Base-by-base conservation (phyloP, 176 grass and related monocot species). In the Bolboschoenus planiculmis region DNA sequence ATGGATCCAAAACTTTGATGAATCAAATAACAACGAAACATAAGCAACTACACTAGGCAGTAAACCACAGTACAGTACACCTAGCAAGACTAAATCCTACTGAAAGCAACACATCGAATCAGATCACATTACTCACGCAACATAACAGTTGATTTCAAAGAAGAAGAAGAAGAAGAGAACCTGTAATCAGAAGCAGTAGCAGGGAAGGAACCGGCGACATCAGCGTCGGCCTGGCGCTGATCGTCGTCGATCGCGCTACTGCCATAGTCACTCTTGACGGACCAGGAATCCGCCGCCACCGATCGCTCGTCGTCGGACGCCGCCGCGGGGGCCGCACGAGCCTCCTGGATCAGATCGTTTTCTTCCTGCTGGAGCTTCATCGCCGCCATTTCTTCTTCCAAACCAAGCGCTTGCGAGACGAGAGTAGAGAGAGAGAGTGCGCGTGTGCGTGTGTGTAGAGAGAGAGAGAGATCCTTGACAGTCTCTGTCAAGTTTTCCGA, bases 171-270 rank as follows among this genome's bases (percentile, higher is more conserved):
- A 51, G 57, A 73, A 13, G 37, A 70, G 15, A 15, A 99, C 96
- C 92, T 87, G 86, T 95, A 99, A 87, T 99, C 96, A 43, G 92
- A 99, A 10, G 90, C 91, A 0, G 87, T 83, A 30, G 90, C 89
- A 47, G 92, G 96, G 87, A 93, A 95, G 76, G 92, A 93, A 48
- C 78, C 82, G 13, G 91, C 64, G 3, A 86, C 96, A 5, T 89
- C 91, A 6, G 96, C 91, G 58, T 99, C 92, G 29, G 85, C 91
- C 63, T 99, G 93, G 68, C 92, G 96, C 87, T 99, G 96, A 16
- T 99, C 96, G 79, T 99, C 96, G 84, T 99, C 96, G 31, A 99
- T 86, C 78, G 92, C 92, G 86, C 96, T 99, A 61, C 96, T 90
- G 0, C 95, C 92, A 84, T 97, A 97, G 78, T 97, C 95, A 84